phyloP scores from a whole-genome alignment of 805 yeast genomes.

The Lachancea kluyveri region DNA sequence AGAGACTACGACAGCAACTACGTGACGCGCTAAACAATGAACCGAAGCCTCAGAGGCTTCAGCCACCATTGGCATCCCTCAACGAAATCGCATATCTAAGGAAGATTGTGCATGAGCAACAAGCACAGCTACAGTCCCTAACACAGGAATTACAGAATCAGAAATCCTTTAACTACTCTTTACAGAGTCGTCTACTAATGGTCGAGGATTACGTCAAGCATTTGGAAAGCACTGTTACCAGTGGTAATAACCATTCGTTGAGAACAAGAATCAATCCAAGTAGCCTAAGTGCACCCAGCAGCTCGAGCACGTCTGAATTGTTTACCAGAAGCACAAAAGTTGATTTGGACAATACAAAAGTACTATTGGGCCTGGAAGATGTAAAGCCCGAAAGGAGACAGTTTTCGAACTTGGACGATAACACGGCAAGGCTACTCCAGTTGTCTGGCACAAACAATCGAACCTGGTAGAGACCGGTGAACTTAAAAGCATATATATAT shows the following conservation, averaged over 20 bases:
- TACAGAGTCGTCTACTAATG: conserved; percentile 12
- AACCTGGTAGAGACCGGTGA: background rate
- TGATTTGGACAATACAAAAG: conserved; percentile 8
- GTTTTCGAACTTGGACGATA: conserved; percentile 15
- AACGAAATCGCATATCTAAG: conserved; percentile 16
- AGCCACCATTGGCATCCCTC: conserved; percentile 8
- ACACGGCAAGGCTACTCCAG: conserved; percentile 15
- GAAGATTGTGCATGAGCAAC: conserved; percentile 17
- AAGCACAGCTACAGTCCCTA: conserved; percentile 15
- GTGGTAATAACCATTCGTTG: background rate
- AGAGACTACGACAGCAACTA: conserved; percentile 9
- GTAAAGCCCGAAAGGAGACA: conserved; percentile 4
- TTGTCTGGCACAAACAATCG: conserved; percentile 8
- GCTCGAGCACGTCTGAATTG: conserved; percentile 5
- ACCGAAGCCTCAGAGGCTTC: conserved; percentile 1
- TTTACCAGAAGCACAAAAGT: background rate
- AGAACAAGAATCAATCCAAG: background rate
- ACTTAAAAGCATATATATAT: background rate
- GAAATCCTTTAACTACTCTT: conserved; percentile 10
- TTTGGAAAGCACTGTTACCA: conserved; percentile 4
- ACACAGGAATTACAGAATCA: conserved; percentile 15
- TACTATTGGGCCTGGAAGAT: conserved; percentile 6
- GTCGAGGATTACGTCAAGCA: conserved; percentile 13
- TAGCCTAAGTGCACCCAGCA: conserved; percentile 5
- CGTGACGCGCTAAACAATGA: conserved; percentile 5